These are phyloP conservation scores for Eleusine indica DNA, from an alignment of 176 grass and related monocot genomes.

Conservation along the genomic window DNA sequence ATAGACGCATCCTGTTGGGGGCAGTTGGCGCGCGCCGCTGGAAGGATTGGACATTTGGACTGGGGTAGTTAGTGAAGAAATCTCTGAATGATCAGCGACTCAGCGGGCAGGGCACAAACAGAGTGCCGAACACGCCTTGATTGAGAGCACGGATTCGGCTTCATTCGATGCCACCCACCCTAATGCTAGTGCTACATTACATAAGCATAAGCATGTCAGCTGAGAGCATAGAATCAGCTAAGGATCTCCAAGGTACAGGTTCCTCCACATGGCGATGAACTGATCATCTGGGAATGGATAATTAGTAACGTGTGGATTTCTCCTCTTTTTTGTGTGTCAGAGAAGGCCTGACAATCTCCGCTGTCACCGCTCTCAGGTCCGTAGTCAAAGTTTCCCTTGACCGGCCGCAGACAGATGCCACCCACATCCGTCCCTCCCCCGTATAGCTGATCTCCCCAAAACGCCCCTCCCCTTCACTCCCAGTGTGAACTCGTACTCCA, in stretches of 20 bases:
- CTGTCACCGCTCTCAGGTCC: conserved; percentile 56
- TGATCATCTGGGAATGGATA: too few species aligned
- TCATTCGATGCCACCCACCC: too few species aligned
- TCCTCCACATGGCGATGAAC: too few species aligned
- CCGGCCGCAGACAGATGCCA: conserved; percentile 35
- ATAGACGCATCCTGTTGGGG: neutral
- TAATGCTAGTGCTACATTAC: too few species aligned
- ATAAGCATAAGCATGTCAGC: too few species aligned
- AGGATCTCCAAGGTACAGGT: too few species aligned
- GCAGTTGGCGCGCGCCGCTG: conserved; percentile 23
- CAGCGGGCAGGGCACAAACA: too few species aligned
- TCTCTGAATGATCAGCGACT: neutral
- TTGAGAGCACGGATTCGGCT: too few species aligned
- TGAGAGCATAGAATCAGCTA: too few species aligned
- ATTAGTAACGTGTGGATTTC: neutral
- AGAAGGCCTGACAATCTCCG: conserved; percentile 59
- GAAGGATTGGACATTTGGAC: neutral
- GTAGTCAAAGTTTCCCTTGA: conserved; percentile 63
- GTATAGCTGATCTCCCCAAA: conserved; percentile 28
- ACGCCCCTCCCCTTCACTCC: conserved; percentile 11
- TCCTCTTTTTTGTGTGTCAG: conserved; percentile 37
- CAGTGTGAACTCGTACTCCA: neutral
- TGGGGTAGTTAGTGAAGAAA: neutral
- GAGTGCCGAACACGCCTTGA: too few species aligned
- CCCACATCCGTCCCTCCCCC: neutral